Percentiles rank a stretch among this genome's conserved stretches.
Evolutionary conservation across 805 yeast species (phyloP).

Genomic region (Lachancea sp.): DNA sequence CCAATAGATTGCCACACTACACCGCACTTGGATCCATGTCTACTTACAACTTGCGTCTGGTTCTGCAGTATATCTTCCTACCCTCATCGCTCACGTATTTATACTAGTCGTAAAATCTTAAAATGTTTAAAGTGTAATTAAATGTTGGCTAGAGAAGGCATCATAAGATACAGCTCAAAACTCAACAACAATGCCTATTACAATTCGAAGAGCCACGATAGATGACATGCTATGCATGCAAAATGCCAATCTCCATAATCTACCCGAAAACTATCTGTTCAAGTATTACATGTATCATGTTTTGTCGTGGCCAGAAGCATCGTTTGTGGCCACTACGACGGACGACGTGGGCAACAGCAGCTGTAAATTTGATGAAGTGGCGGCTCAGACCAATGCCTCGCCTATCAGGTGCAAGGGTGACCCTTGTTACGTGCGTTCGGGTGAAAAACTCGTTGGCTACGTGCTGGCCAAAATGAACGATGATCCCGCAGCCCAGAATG

Average conservation of each 20-base stretch:
- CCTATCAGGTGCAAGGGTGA: slow-evolving; percentile 41
- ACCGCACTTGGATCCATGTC: too few relatives aligned
- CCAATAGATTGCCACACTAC: too few relatives aligned
- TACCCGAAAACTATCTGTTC: slow-evolving; percentile 91
- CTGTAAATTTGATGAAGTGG: slow-evolving; percentile 16
- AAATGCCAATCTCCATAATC: slow-evolving; percentile 81
- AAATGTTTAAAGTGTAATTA: too few relatives aligned
- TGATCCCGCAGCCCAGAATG: slow-evolving; percentile 63
- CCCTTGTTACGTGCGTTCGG: slow-evolving; percentile 55
- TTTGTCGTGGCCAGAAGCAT: slow-evolving; percentile 95
- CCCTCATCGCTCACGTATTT: too few relatives aligned
- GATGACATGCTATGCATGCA: slow-evolving; percentile 92
- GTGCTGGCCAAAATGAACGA: slow-evolving; percentile 96
- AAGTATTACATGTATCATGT: slow-evolving; percentile 93
- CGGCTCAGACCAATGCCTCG: slow-evolving; percentile 16
- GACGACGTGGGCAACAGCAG: slow-evolving; percentile 37
- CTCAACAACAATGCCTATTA: slow-evolving; percentile 58
- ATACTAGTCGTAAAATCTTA: too few relatives aligned
- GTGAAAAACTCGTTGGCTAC: slow-evolving; percentile 89
- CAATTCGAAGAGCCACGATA: slow-evolving; percentile 81
- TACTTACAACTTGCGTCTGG: too few relatives aligned
- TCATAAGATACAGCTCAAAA: neutral
- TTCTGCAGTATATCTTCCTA: too few relatives aligned
- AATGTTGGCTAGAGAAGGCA: too few relatives aligned
- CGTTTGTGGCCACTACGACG: slow-evolving; percentile 86